phyloP scores from a whole-genome alignment of 2,329 filamentous ascomycete species.

The Nemania sp. region DNA sequence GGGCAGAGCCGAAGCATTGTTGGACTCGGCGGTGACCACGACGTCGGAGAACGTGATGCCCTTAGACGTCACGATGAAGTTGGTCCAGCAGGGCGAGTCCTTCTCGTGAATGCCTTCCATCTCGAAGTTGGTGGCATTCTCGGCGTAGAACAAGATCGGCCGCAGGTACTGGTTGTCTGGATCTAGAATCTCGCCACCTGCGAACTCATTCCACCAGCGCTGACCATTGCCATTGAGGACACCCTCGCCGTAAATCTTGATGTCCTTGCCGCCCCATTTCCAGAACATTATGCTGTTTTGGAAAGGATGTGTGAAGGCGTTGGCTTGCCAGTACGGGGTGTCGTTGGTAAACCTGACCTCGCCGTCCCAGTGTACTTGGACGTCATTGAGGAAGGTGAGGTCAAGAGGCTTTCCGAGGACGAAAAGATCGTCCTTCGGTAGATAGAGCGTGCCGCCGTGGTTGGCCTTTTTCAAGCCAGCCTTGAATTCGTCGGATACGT shows the following conservation, averaged over 20 bases:
- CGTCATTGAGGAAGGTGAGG: constrained; percentile 67
- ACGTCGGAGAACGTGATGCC: constrained; percentile 67
- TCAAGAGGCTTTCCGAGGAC: constrained; percentile 70
- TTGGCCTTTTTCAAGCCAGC: constrained; percentile 67
- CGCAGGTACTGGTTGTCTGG: constrained; percentile 67
- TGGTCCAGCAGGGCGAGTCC: constrained; percentile 73
- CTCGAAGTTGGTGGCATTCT: constrained; percentile 69
- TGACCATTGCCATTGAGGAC: constrained; percentile 67
- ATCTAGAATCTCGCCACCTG: constrained; percentile 61
- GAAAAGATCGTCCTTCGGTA: constrained; percentile 66
- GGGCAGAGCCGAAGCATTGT: constrained; percentile 58
- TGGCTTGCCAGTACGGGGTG: constrained; percentile 58
- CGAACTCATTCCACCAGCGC: constrained; percentile 58
- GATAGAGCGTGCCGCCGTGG: constrained; percentile 67
- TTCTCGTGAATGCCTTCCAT: constrained; percentile 70
- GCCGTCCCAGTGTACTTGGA: constrained; percentile 70
- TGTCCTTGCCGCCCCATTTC: constrained; percentile 72
- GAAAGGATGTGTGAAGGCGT: constrained; percentile 57
- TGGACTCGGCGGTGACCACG: constrained; percentile 65
- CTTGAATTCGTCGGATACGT: constrained; percentile 67
- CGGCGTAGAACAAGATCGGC: constrained; percentile 70
- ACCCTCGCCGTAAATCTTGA: constrained; percentile 69
- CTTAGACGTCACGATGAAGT: constrained; percentile 69
- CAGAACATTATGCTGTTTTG: constrained; percentile 70
- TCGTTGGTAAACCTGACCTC: constrained; percentile 63